Conservation (phyloP, 2,329 filamentous ascomycete genomes). For the Stemphylium lycopersici region DNA sequence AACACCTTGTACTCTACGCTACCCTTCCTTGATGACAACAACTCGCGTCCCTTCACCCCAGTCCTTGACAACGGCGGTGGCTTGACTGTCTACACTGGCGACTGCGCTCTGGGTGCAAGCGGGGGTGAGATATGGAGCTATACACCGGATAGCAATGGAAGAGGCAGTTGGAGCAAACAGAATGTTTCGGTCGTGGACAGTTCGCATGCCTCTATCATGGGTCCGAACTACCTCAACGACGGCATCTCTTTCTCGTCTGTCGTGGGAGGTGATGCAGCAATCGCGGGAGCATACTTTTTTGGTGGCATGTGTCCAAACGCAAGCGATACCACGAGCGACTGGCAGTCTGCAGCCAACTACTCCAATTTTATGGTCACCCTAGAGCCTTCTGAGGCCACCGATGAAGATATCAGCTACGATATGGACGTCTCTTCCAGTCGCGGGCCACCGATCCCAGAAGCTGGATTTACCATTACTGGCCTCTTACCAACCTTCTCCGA, state of each 20-base stretch:
- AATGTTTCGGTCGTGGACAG: conserved; percentile 44
- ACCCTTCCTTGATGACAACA: conserved; percentile 65
- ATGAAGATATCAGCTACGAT: conserved; percentile 53
- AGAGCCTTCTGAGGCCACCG: conserved; percentile 50
- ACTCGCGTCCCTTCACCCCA: conserved; percentile 68
- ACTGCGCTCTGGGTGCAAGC: conserved; percentile 64
- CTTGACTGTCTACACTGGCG: conserved; percentile 75
- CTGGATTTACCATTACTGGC: conserved; percentile 82
- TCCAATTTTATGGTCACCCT: conserved; percentile 78
- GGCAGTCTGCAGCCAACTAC: conserved; percentile 75
- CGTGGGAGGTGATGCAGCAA: conserved; percentile 59
- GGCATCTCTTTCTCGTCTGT: conserved; percentile 72
- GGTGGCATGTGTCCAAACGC: conserved; percentile 82
- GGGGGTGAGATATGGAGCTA: conserved; percentile 72
- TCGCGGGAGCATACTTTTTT: conserved; percentile 73
- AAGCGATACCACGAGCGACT: conserved; percentile 53
- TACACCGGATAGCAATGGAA: conserved; percentile 54
- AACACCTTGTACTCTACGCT: conserved; percentile 62
- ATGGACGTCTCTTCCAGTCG: conserved; percentile 57
- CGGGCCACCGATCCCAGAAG: conserved; percentile 77
- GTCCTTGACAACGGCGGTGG: conserved; percentile 70
- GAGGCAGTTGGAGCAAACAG: conserved; percentile 62
- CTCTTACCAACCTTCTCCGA: conserved; percentile 74
- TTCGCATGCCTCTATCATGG: conserved; percentile 46
- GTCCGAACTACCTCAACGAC: conserved; percentile 63